These are phyloP conservation scores for Debaryomycetaceae sp. DNA, from an alignment of 1,139 yeast species.

Conservation along the genomic window DNA sequence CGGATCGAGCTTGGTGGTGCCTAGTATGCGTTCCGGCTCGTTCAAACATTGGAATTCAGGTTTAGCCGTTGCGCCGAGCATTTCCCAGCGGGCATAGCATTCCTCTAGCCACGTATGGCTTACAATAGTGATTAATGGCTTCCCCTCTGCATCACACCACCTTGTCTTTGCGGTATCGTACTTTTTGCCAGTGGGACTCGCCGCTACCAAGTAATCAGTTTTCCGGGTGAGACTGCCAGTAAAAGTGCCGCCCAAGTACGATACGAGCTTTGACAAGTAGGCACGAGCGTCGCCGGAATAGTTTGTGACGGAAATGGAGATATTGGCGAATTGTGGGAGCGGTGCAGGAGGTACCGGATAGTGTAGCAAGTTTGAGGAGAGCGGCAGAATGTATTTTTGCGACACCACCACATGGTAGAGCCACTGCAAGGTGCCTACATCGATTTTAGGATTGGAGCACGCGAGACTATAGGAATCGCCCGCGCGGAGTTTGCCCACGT, in stretches of 20 bases:
- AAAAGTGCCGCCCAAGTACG: conserved; percentile 65
- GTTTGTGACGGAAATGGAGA: conserved; percentile 60
- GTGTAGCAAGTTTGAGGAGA: conserved; percentile 45
- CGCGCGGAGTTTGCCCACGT: conserved; percentile 51
- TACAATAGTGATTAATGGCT: conserved; percentile 39
- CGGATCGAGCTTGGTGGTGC: conserved; percentile 36
- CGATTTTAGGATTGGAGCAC: conserved; percentile 13
- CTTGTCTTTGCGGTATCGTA: conserved; percentile 60
- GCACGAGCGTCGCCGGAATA: conserved; percentile 77
- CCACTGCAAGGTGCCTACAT: conserved; percentile 69
- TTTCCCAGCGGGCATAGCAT: conserved; percentile 50
- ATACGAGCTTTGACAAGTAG: conserved; percentile 56
- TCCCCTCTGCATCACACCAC: conserved; percentile 25
- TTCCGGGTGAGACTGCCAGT: conserved; percentile 57
- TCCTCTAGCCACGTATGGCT: conserved; percentile 93
- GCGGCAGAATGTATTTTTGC: conserved; percentile 48
- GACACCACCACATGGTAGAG: conserved; percentile 52
- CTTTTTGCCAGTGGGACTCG: conserved; percentile 61
- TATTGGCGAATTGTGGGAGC: conserved; percentile 39
- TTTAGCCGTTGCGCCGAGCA: conserved; percentile 31
- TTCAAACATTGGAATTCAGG: conserved; percentile 40
- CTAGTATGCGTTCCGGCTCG: conserved; percentile 32
- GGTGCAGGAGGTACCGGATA: conserved; percentile 56
- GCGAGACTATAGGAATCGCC: conserved; percentile 38
- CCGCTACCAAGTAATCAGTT: conserved; percentile 67